A percentile compares a stretch with the other conserved stretches of the same genome.
Evolutionary conservation across 129 eudicot species (phyloP).

Genomic region (Oenanthe sinensis): DNA sequence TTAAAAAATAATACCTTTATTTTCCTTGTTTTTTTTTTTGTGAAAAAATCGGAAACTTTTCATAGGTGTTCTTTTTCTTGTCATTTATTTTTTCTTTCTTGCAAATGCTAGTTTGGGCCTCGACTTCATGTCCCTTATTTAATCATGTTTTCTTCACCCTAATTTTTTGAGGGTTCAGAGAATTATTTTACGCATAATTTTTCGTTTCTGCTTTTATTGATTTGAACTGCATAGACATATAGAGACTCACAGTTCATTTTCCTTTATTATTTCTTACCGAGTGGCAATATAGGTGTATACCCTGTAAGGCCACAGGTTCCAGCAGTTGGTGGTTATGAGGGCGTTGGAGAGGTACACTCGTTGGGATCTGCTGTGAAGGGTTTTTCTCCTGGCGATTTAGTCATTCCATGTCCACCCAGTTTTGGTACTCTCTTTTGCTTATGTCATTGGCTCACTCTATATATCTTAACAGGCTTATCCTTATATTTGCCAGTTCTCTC

Average conservation of each 20-base stretch:
- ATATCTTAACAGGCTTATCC: neutral
- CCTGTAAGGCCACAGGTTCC: constrained; percentile 82
- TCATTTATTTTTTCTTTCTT: too few species aligned
- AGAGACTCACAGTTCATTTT: neutral
- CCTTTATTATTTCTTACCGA: neutral
- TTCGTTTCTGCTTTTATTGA: neutral
- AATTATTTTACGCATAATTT: neutral
- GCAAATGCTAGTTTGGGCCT: neutral
- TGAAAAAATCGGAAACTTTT: neutral
- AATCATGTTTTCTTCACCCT: neutral
- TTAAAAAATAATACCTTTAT: too few species aligned
- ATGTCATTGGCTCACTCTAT: neutral
- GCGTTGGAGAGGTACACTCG: constrained; percentile 81
- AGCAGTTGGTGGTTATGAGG: constrained; percentile 85
- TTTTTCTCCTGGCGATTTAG: constrained; percentile 79
- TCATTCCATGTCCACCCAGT: constrained; percentile 71
- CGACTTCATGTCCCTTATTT: neutral
- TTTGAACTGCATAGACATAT: neutral
- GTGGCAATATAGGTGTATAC: constrained; percentile 52
- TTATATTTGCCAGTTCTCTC: neutral
- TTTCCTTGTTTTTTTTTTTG: neutral
- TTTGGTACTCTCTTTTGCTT: constrained; percentile 39
- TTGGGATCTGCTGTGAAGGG: constrained; percentile 61
- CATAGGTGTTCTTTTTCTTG: neutral
- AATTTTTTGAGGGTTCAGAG: neutral